Evolutionary conservation across 768 basidiomycete species (phyloP), one percentile per base, ranked within the genome.

Genomic region (Phylloporus sp.): DNA sequence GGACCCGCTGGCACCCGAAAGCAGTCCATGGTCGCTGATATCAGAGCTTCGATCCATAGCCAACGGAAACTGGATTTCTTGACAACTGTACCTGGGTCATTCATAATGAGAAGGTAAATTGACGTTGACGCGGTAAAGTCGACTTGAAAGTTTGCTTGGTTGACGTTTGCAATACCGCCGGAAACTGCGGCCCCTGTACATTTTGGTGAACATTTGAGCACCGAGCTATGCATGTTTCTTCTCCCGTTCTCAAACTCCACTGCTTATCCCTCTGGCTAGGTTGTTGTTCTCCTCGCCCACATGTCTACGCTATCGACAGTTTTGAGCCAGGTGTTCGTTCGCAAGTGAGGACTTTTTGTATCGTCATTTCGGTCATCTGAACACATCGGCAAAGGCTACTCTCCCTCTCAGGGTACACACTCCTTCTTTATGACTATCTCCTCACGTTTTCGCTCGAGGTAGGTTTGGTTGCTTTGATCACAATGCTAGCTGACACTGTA

Each of bases 391-490:
- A 4, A 23, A 62, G 61, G 36, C 1, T 24, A 2, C 35, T 32
- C 27, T 40, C 52, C 20, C 26, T 61, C 36, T 38, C 56, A 36
- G 64, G 62, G 18, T 33, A 38, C 20, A 38, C 60, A 15, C 29
- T 65, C 3, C 60, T 64, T 6, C 31, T 55, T 7, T 63, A 63
- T 17, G 63, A 64, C 28, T 56, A 62, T 42, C 11, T 65, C 37
- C 38, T 64, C 1, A 67, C 65, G 15, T 6, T 64, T 32, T 23
- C 45, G 11, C 50, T 60, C 45, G 65, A 67, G 49, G 63, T 60
- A 24, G 10, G 56, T 54, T 9, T 38, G 10, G 11, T n/a, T 21
- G 5, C 15, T 9, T 17, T 22, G 6, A 6, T 15, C 17, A 4
- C 14, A 5, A 8, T n/a, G 17, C 13, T 1, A 23, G 20, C 18